Evolutionary conservation across 2,329 filamentous ascomycete species (phyloP).

Genomic region (Verticillium albo-atrum): DNA sequence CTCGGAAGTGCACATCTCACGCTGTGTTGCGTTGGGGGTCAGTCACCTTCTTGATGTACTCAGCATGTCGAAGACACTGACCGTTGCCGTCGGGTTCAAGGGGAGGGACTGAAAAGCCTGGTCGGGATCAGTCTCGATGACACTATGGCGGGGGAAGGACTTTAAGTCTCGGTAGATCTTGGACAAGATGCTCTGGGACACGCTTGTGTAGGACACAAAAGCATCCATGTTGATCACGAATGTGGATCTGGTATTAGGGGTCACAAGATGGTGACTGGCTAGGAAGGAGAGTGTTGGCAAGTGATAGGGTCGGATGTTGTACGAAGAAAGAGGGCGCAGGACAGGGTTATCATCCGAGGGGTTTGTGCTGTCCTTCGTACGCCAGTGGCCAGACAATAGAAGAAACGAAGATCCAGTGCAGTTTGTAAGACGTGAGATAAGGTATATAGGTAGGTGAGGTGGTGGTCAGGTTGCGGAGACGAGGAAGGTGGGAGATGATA

Average conservation of each 20-base stretch:
- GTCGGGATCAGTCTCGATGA: conserved; percentile 21
- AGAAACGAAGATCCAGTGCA: too few relatives aligned
- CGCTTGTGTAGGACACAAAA: conserved; percentile 44
- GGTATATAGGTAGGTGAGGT: too few relatives aligned
- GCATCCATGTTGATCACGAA: conserved; percentile 38
- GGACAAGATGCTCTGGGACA: conserved; percentile 36
- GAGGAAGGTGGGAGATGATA: background rate
- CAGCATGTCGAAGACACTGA: conserved; percentile 13
- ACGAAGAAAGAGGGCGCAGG: background rate
- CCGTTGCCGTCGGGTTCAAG: conserved; percentile 31
- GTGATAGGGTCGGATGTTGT: background rate
- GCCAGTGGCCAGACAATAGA: too few relatives aligned
- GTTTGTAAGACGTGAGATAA: too few relatives aligned
- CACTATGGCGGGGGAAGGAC: conserved; percentile 31
- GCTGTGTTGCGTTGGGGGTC: conserved; percentile 6
- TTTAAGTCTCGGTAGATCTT: conserved; percentile 47
- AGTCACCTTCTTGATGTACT: background rate
- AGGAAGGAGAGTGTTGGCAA: background rate
- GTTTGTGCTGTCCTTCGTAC: too few relatives aligned
- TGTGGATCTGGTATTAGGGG: background rate
- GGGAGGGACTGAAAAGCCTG: conserved; percentile 20
- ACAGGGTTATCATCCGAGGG: too few relatives aligned
- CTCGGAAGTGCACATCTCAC: conserved; percentile 6
- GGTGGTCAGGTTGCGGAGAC: too few relatives aligned
- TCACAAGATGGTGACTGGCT: background rate